Percentiles rank a stretch among this genome's conserved stretches.
Evolutionary conservation across 2,329 filamentous ascomycete genomes (phyloP).

Genomic region (Xylaria sp.): DNA sequence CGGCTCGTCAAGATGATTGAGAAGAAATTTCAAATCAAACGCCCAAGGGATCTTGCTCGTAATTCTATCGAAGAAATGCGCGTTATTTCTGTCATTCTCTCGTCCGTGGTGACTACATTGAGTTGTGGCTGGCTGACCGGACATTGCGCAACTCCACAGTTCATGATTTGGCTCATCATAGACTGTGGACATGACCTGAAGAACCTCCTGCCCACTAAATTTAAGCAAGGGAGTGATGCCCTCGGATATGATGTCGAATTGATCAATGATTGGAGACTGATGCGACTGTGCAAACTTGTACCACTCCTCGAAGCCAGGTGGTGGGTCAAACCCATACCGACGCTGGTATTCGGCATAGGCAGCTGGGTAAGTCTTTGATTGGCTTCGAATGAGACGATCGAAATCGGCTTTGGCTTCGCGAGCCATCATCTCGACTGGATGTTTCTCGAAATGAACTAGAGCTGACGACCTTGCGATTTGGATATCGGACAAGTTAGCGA

Average conservation of each 20-base stretch:
- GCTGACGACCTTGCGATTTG: conserved; percentile 28
- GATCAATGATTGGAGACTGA: conserved; percentile 59
- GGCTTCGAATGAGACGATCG: conserved; percentile 46
- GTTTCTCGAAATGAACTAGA: conserved; percentile 34
- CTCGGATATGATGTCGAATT: conserved; percentile 58
- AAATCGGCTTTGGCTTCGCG: conserved; percentile 47
- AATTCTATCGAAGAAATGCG: conserved; percentile 47
- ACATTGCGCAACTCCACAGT: conserved; percentile 52
- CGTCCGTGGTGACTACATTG: conserved; percentile 50
- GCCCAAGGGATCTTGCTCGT: conserved; percentile 45
- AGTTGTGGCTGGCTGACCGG: conserved; percentile 41
- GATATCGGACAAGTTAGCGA: conserved; percentile 46
- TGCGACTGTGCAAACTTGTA: conserved; percentile 53
- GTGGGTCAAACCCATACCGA: conserved; percentile 56
- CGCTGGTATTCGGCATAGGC: conserved; percentile 55
- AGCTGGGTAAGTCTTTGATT: conserved; percentile 51
- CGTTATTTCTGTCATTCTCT: conserved; percentile 50
- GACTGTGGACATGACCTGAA: conserved; percentile 43
- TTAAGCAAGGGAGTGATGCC: conserved; percentile 54
- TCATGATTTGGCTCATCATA: conserved; percentile 46
- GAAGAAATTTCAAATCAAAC: conserved; percentile 54
- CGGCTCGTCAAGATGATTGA: conserved; percentile 62
- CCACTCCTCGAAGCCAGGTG: conserved; percentile 59
- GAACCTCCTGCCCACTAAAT: conserved; percentile 51
- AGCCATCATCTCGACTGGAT: conserved; percentile 52